Conservation (phyloP, 768 basidiomycete genomes). For the Lepiota brunneoincarnata region DNA sequence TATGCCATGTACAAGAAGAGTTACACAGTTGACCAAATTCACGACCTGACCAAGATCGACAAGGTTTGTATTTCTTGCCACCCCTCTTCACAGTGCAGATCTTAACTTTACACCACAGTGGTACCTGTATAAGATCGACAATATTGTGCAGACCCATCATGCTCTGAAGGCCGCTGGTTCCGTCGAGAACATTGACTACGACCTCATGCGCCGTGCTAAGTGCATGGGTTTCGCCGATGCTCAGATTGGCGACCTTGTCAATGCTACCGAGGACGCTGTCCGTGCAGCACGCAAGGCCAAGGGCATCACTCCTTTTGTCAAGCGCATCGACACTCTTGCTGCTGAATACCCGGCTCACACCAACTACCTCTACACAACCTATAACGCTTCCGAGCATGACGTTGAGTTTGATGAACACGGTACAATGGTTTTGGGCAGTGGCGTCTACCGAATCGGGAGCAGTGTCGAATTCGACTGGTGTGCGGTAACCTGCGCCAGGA, state of each 20-base stretch:
- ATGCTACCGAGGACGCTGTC: conserved; percentile 70
- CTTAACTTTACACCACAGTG: conserved; percentile 47
- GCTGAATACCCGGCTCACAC: conserved; percentile 99
- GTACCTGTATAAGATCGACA: conserved; percentile 99
- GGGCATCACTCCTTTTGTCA: conserved; percentile 94
- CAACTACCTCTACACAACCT: conserved; percentile 99
- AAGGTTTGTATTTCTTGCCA: conserved; percentile 48
- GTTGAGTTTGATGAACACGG: conserved; percentile 95
- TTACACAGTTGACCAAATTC: conserved; percentile 87
- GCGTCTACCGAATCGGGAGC: conserved; percentile 97
- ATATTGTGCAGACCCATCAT: conserved; percentile 89
- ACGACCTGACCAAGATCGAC: conserved; percentile 97
- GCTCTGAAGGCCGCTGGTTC: conserved; percentile 68
- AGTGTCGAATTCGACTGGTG: conserved; percentile 99
- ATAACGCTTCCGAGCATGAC: conserved; percentile 95
- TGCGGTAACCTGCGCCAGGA: conserved; percentile 96
- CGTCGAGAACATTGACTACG: conserved; percentile 64
- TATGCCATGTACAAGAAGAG: conserved; percentile 95
- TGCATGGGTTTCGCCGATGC: conserved; percentile 92
- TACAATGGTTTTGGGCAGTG: conserved; percentile 98
- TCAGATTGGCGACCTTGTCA: conserved; percentile 85
- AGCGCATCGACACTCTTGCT: conserved; percentile 98
- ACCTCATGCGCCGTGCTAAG: conserved; percentile 86
- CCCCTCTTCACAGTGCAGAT: neutral
- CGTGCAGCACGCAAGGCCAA: conserved; percentile 85